Percentiles rank a stretch among this genome's conserved stretches.
Evolutionary conservation across 768 basidiomycete genomes (phyloP).

Genomic region (Heimioporus sp.): DNA sequence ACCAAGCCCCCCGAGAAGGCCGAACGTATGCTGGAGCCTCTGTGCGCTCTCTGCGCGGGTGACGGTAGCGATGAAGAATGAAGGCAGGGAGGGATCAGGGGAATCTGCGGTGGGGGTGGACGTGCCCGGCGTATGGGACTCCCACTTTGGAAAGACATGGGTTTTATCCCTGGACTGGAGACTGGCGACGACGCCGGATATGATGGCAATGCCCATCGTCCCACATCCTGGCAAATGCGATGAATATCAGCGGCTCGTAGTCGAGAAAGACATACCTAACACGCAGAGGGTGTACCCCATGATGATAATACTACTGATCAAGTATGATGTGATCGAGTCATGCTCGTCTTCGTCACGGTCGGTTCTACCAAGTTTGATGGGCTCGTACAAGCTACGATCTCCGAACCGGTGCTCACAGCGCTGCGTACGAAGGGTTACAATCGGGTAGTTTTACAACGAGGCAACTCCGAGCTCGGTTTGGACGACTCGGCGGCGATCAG

Average conservation of each 20-base stretch:
- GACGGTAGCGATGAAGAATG: slow-evolving; percentile 85
- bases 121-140: slow-evolving; percentile 70
- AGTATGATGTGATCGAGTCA: too few relatives aligned
- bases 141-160: slow-evolving; percentile 51
- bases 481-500: slow-evolving; percentile 13
- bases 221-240: slow-evolving; percentile 72
- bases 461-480: slow-evolving; percentile 52
- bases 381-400: slow-evolving; percentile 61
- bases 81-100: slow-evolving; percentile 70
- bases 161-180: slow-evolving; percentile 51
- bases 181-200: slow-evolving; percentile 88
- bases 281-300: slow-evolving; percentile 93
- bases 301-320: not conserved
- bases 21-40: slow-evolving; percentile 63
- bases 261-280: slow-evolving; percentile 49
- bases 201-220: slow-evolving; percentile 95
- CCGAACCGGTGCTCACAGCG: slow-evolving; percentile 52
- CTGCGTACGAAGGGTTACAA: slow-evolving; percentile 57
- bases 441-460: slow-evolving; percentile 72
- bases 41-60: slow-evolving; percentile 70
- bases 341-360: slow-evolving; percentile 70
- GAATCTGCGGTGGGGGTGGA: slow-evolving; percentile 57
- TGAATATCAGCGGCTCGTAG: slow-evolving; percentile 10
- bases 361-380: slow-evolving; percentile 87
- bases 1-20: slow-evolving; percentile 55